A percentile compares a stretch with the other conserved stretches of the same genome.
Conservation (phyloP, 2,329 filamentous ascomycete species). For the Dactylellina drechsleri region DNA sequence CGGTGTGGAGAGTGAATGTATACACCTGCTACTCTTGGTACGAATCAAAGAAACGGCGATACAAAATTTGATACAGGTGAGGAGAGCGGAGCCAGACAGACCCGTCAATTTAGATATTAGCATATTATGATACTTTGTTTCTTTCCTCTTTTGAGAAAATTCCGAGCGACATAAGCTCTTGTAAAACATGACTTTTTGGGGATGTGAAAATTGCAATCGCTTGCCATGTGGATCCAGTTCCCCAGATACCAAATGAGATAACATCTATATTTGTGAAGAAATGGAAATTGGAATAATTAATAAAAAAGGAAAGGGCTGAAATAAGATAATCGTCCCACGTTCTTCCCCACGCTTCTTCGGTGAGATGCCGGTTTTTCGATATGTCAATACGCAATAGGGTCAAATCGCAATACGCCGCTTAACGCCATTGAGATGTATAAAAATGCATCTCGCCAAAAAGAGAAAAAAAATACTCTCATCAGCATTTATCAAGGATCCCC, state of each 20-base stretch:
- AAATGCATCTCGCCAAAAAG: background rate
- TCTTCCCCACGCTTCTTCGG: conserved; percentile 38
- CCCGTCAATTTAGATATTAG: too few relatives aligned
- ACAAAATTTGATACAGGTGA: background rate
- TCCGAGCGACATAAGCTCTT: conserved; percentile 1
- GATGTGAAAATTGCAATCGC: conserved; percentile 35
- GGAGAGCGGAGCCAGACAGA: background rate
- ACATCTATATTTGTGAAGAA: conserved; percentile 35
- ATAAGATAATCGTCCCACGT: conserved; percentile 17
- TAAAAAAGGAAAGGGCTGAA: conserved; percentile 13
- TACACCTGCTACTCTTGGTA: background rate
- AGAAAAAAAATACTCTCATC: background rate
- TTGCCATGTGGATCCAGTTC: conserved; percentile 22
- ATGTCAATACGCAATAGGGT: background rate
- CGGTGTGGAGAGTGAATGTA: background rate
- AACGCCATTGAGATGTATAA: background rate
- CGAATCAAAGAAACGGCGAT: background rate
- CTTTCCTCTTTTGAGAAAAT: background rate
- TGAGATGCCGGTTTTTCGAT: conserved; percentile 10
- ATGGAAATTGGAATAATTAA: conserved; percentile 3
- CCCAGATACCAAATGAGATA: conserved; percentile 6
- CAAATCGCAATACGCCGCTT: background rate
- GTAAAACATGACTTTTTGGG: conserved; percentile 2
- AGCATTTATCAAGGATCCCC: conserved; percentile 51
- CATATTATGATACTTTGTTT: background rate